Conservation (phyloP, 805 yeast species). For the Candida multigemmis region DNA sequence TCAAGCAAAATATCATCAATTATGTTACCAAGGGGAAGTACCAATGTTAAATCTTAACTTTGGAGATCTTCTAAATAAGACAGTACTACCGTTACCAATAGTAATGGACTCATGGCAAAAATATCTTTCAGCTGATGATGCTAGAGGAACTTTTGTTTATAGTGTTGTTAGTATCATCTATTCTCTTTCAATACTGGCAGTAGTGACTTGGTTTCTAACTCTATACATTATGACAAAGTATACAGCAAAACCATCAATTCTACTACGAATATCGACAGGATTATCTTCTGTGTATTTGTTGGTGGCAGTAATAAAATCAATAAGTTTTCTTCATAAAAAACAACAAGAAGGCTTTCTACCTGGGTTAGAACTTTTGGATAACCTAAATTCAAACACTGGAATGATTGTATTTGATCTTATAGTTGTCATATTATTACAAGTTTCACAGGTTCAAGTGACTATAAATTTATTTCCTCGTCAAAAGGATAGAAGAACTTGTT, state of each 20-base stretch:
- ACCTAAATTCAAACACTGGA: slow-evolving; percentile 32
- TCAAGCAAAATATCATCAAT: slow-evolving; percentile 17
- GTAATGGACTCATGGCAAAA: slow-evolving; percentile 40
- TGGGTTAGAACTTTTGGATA: slow-evolving; percentile 35
- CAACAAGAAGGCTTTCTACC: slow-evolving; percentile 33
- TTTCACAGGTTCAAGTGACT: slow-evolving; percentile 64
- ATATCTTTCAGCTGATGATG: slow-evolving; percentile 22
- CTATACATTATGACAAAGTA: slow-evolving; percentile 57
- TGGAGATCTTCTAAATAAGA: slow-evolving; percentile 18
- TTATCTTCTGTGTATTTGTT: slow-evolving; percentile 49
- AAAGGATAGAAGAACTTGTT: slow-evolving; percentile 56
- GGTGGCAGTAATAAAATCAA: slow-evolving; percentile 38
- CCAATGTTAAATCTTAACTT: slow-evolving; percentile 32
- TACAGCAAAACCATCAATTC: slow-evolving; percentile 49
- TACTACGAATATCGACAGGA: slow-evolving; percentile 41
- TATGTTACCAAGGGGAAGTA: slow-evolving; percentile 18
- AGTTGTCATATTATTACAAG: slow-evolving; percentile 46
- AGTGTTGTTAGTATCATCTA: slow-evolving; percentile 56
- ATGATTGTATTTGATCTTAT: slow-evolving; percentile 52
- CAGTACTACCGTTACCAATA: slow-evolving; percentile 29
- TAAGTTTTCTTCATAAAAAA: slow-evolving; percentile 38
- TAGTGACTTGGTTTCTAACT: slow-evolving; percentile 54
- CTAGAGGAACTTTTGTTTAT: slow-evolving; percentile 39
- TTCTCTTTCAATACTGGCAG: slow-evolving; percentile 55
- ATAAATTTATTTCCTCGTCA: slow-evolving; percentile 61